Base-by-base conservation (phyloP, 345 rosid genomes). In the Salix arbutifolia region DNA sequence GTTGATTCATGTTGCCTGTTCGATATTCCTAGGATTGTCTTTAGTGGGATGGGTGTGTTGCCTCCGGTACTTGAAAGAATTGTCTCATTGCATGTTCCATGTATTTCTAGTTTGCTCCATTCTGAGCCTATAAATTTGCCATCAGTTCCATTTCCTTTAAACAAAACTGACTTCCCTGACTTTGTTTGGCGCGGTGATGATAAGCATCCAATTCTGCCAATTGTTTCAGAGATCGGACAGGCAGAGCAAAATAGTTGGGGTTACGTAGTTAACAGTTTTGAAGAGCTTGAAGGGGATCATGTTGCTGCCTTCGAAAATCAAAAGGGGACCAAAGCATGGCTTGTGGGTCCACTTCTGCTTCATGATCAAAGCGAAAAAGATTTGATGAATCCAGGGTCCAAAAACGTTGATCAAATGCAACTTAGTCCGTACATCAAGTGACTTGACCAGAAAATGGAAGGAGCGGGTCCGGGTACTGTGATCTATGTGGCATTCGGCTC, bases 21-120 rank as follows among this genome's bases (percentile, higher is more conserved):
- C 13, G 76, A 79, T 5, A 70, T 81, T 42, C 87, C 87, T 56
- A 70, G 87, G 73, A 60, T 84, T 25, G 80, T 72, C 33, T 78
- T 35, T 25, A 66, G 69, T 48, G 74, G 82, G 19, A 79, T 74
- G 74, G 69, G 79, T 11, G 58, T 65, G 8, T 75, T 77, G 25
- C 68, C 83, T 4, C 40, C 74, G 78, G 67, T 67, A 3, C 60
- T 80, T n/a, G 1, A 21, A 8, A 75, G 69, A 33, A 37, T 48
- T 2, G 21, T 13, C 16, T 23, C 25, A 4, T 17, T 3, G 35
- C 44, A 72, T 60, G 62, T 46, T 42, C 48, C 70, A 16, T n/a
- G 58, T 31, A 62, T 53, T 19, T 13, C 2, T 10, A 38, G 13
- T 16, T n/a, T 31, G 26, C 11, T 26, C 3, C 40, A 65, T 13